These are phyloP conservation scores for Lumnitzera littorea DNA, from an alignment of 345 rosid genomes.

Conservation along the genomic window DNA sequence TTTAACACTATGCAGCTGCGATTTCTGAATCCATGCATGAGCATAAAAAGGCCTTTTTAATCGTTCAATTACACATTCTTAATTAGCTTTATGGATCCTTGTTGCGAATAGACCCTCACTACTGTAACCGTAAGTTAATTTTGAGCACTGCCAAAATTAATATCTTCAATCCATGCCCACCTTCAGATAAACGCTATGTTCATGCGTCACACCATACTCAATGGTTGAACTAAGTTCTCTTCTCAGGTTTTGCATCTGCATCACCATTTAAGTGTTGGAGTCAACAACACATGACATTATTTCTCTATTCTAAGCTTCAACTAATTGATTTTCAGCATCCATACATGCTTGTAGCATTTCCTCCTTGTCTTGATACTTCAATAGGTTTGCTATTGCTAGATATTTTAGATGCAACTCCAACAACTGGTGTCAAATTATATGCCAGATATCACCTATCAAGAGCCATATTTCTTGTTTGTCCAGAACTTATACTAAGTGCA, in stretches of 20 bases:
- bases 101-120: conserved; percentile 18
- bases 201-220: conserved; percentile 41
- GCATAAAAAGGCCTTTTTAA: conserved; percentile 77
- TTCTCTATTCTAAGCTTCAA: conserved; percentile 93
- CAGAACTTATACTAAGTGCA: conserved; percentile 81
- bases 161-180: conserved; percentile 62
- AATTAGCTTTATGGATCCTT: conserved; percentile 43
- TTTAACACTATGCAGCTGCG: too few relatives aligned
- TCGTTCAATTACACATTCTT: conserved; percentile 74
- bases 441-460: conserved; percentile 94
- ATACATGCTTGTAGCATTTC: conserved; percentile 28
- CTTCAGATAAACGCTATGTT: conserved; percentile 47
- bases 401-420: conserved; percentile 88
- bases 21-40: conserved; percentile 19
- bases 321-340: conserved; percentile 62
- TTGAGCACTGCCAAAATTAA: conserved; percentile 87
- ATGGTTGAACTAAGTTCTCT: conserved; percentile 60
- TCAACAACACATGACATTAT: conserved; percentile 83
- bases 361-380: conserved; percentile 48
- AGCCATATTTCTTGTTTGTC: conserved; percentile 98
- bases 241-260: conserved; percentile 75
- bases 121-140: conserved; percentile 22
- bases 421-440: conserved; percentile 88
- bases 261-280: conserved; percentile 79
- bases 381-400: conserved; percentile 69